Percentiles rank a stretch among this genome's conserved stretches.
phyloP scores from a whole-genome alignment of 2,329 filamentous ascomycete species.

The Penicillium fuscoglaucum region DNA sequence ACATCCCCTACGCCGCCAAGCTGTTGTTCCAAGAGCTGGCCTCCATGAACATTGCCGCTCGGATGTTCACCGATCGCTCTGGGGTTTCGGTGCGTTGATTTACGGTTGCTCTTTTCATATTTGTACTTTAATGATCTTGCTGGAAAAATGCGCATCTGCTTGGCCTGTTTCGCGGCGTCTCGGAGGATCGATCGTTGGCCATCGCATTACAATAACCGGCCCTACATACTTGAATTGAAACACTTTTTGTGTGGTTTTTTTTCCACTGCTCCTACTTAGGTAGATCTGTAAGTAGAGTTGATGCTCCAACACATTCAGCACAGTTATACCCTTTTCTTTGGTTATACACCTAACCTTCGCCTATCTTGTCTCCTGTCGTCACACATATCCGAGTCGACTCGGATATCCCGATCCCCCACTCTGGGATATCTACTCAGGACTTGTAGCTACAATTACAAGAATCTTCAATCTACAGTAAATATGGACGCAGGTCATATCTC shows the following conservation, averaged over 20 bases:
- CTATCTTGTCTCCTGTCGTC: background rate
- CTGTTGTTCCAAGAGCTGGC: conserved; percentile 97
- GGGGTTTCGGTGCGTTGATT: conserved; percentile 45
- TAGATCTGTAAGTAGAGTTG: background rate
- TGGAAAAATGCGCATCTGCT: conserved; percentile 27
- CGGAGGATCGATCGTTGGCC: conserved; percentile 19
- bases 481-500: conserved; percentile 21
- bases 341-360: background rate
- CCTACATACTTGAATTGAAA: conserved; percentile 27
- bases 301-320: background rate
- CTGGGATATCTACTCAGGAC: no score
- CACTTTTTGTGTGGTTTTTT: conserved; percentile 2
- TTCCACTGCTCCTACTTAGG: background rate
- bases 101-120: conserved; percentile 10
- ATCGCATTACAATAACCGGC: conserved; percentile 21
- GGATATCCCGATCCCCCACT: no score
- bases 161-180: conserved; percentile 26
- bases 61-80: conserved; percentile 82
- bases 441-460: background rate
- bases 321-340: no score
- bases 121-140: conserved; percentile 31
- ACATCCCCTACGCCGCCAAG: conserved; percentile 97
- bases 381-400: no score
- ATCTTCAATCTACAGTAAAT: background rate
- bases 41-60: conserved; percentile 96